Evolutionary conservation across 1,284 basidiomycete genomes (phyloP), one percentile per base, ranked within the genome.

Genomic region (Cryptococcus neoformans): DNA sequence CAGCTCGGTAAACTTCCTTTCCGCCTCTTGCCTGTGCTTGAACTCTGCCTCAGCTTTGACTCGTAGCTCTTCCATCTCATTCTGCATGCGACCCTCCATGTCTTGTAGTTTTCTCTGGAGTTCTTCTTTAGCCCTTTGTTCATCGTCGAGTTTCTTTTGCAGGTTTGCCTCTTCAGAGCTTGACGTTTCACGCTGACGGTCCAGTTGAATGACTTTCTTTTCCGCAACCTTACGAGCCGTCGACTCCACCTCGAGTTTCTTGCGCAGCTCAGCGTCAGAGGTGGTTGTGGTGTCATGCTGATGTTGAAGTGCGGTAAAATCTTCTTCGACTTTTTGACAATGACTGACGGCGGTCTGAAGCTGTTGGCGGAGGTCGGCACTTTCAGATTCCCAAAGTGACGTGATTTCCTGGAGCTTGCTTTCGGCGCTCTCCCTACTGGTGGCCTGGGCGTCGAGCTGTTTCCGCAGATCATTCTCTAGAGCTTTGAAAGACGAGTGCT

Each of bases 161-260:
- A 41, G n/a, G 12, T 39, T 38, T 11, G 16, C 37, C 21, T 40
- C 39, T 3, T 36, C 52, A 6, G 52, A 8, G 11, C 28, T 37
- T 34, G 37, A 21, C 12, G 35, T 10, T 12, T 34, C 44, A 6
- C 11, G 35, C 36, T 47, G 52, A 6, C 44, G 42, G 21, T n/a
- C 28, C 12, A 54, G 39, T 17, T 56, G 16, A 6, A 35, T 45
- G 14, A 53, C 11, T 37, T 53, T 51, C 51, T 47, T 52, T 28
- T 56, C 50, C 14, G 51, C 49, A 4, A 44, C 45, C 14, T 7
- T n/a, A 16, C 28, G 14, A 12, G 46, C 47, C 3, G 47, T 46
- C 9, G 16, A 10, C 17, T 41, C 53, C 7, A 28, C 16, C 35
- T 54, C 39, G n/a, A 54, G 47, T 44, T 40, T 37, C 45, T 48